Evolutionary conservation across 2,329 filamentous ascomycete genomes (phyloP), one percentile per base, ranked within the genome.

Genomic region (Beauveria sp.): DNA sequence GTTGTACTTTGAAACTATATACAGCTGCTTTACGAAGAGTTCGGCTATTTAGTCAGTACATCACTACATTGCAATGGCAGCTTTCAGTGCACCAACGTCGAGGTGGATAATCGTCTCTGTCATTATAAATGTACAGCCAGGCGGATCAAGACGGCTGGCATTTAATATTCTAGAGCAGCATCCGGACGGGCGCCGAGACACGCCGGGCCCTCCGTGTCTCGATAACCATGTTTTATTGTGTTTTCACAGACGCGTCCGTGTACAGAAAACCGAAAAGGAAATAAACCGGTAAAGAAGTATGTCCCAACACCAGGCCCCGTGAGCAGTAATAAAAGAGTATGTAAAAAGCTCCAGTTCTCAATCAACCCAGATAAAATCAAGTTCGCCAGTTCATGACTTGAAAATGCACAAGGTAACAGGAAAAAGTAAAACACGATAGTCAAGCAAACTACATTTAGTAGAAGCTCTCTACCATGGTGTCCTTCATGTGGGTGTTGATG

Each of bases 391-490:
- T 61, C 18, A 57, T 57, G 60, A 51, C 24, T 57, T 62, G 60
- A 61, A 51, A 54, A 64, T 60, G 49, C 65, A 67, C 60, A 63
- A 65, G 64, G 46, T 61, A 62, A 54, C 38, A 53, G 40, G 51
- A 62, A 62, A 53, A 56, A 40, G 60, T 53, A 62, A 62, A 63
- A 49, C n/a, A 56, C 26, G 31, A 18, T 22, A 3, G 18, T 5
- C 5, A 48, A 31, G 43, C 38, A 56, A 46, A 10, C 43, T 46
- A 60, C 18, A n/a, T 70, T 83, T 83, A 99, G 81, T 99, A 99
- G 80, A 98, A 99, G 70, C 91, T 96, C 82, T 99, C 95, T 65
- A 99, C 95, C 86, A 99, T 96, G 67, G 92, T 95, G 75, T 98
- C 93, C 85, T 97, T 98, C 81, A 97, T 88, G 68, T 80, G 87